These are phyloP conservation scores for Stygiomarasmius scandens DNA, from an alignment of 1,284 basidiomycete genomes.

Conservation along the genomic window DNA sequence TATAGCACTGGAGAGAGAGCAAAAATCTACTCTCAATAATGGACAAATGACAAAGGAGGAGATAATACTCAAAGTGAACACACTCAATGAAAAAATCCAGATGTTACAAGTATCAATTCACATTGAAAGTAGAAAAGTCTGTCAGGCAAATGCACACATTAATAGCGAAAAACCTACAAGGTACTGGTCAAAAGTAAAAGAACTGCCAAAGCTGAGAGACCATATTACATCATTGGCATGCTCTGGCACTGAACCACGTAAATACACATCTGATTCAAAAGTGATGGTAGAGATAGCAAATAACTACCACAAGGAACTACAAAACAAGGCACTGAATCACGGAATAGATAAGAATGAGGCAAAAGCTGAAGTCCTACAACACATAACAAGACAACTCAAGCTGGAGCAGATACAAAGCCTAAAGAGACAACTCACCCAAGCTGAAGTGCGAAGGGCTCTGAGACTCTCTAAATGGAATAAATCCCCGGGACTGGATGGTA, in stretches of 20 bases:
- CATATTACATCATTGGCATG: neutral
- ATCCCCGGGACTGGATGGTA: slow-evolving; percentile 1
- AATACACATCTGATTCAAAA: neutral
- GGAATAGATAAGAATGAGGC: neutral
- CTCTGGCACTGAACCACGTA: neutral
- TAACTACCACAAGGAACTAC: neutral
- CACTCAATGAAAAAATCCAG: too few species aligned
- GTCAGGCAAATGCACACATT: neutral
- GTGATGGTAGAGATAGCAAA: neutral
- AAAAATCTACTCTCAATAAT: neutral
- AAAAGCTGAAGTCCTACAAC: neutral
- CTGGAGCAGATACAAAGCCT: too few species aligned
- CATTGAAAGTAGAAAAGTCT: too few species aligned
- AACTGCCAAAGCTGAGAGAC: neutral
- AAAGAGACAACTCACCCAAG: neutral
- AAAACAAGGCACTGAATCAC: neutral
- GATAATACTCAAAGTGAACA: too few species aligned
- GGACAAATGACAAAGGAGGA: too few species aligned
- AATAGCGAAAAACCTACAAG: neutral
- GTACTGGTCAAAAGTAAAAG: neutral
- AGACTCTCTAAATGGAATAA: neutral
- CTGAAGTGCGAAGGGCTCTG: neutral
- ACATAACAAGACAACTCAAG: neutral
- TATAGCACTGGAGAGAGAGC: slow-evolving; percentile 4
- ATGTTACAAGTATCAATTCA: too few species aligned